Base-by-base conservation (phyloP, 1,284 basidiomycete genomes). In the Microbotryum saponariae region DNA sequence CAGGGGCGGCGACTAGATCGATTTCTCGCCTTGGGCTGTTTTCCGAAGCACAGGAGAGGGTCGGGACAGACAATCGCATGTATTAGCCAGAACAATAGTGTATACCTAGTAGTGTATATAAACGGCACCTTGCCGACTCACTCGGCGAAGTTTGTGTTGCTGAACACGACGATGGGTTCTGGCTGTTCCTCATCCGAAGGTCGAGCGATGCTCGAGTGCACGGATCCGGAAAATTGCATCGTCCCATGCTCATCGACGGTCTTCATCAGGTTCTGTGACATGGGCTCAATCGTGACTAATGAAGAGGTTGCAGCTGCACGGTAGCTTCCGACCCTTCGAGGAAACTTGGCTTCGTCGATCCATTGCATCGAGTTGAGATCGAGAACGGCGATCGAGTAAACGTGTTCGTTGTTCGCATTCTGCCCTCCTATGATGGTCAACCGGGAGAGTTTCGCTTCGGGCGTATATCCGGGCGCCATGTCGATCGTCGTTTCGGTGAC, bases 361-460 rank as follows among this genome's bases (percentile, higher is more conserved):
- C 92, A 96, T 1, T 81, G 78, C 70, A 82, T 82, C 8, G 77
- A 75, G 25, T 79, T 73, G 33, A 97, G 80, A 74, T 96, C 89
- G 69, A 86, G 92, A 9, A 92, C 85, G 74, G 89, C 87, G 61
- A 93, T 82, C 23, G 58, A 52, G 2, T 51, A 18, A 25, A 57
- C 23, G 60, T 70, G 73, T 64, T 77, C 73, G 65, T 80, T 80
- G 53, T 77, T 74, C 20, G 76, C 67, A 74, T 96, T 89, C 74
- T 97, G 93, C 4, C 93, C 93, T 18, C 93, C 93, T 56, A 94
- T 89, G 71, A 97, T 82, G 75, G 92, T 87, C 45, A 56, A 62
- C 2, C 56, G 60, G 3, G 60, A 62, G 37, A 42, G 37, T 10
- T 42, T 42, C 3, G 16, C 37, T 42, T 42, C 37, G 14, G 37